These are phyloP conservation scores for Macrophomina phaseolina DNA, from an alignment of 2,329 filamentous ascomycete species.

Conservation along the genomic window DNA sequence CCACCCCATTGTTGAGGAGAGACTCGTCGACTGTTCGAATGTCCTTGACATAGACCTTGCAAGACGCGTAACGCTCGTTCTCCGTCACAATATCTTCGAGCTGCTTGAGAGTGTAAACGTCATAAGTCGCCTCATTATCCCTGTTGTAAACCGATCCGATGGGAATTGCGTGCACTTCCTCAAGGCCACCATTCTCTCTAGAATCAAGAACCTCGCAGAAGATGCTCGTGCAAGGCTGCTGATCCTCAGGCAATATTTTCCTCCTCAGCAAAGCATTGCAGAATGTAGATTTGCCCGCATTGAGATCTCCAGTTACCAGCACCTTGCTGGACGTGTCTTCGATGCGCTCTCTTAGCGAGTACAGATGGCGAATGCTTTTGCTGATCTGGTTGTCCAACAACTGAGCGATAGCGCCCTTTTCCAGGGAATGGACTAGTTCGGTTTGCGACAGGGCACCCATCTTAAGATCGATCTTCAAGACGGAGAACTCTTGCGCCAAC, in stretches of 20 bases:
- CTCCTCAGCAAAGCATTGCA: constrained; percentile 94
- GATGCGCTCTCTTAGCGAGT: constrained; percentile 86
- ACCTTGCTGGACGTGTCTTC: constrained; percentile 98
- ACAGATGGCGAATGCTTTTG: constrained; percentile 88
- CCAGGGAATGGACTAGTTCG: constrained; percentile 91
- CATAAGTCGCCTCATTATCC: constrained; percentile 92
- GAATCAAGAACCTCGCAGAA: constrained; percentile 97
- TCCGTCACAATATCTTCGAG: constrained; percentile 90
- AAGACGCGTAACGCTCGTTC: constrained; percentile 86
- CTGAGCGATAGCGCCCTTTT: constrained; percentile 88
- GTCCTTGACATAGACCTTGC: constrained; percentile 96
- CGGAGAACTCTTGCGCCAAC: constrained; percentile 93
- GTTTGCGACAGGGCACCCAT: constrained; percentile 84
- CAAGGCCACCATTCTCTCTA: constrained; percentile 85
- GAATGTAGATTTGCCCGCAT: constrained; percentile 97
- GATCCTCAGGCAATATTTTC: constrained; percentile 93
- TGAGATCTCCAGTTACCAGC: constrained; percentile 91
- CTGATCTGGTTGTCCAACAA: constrained; percentile 92
- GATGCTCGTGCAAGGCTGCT: constrained; percentile 97
- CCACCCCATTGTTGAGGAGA: constrained; percentile 93
- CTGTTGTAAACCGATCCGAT: constrained; percentile 80
- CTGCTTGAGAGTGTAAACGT: constrained; percentile 78
- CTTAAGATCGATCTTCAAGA: constrained; percentile 93
- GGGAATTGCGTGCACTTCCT: constrained; percentile 95
- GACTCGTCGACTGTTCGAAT: constrained; percentile 89